phyloP scores from a whole-genome alignment of 768 basidiomycete species.

The Auricularia heimuer region DNA sequence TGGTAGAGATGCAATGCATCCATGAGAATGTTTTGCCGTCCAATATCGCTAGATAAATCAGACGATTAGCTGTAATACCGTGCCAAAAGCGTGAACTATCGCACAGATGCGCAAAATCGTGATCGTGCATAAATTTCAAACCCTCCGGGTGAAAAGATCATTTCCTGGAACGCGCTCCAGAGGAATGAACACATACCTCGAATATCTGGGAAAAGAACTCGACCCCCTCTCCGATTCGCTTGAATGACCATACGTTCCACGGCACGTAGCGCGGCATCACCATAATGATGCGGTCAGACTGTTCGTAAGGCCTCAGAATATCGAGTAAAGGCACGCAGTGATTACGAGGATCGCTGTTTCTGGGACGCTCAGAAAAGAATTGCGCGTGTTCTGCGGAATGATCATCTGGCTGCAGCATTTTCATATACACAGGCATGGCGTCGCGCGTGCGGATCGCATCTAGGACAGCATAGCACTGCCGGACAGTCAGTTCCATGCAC shows the following conservation, averaged over 20 bases:
- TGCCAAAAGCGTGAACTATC: neutral
- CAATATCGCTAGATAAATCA: conserved; percentile 6
- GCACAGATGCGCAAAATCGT: conserved; percentile 25
- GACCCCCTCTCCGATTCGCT: conserved; percentile 27
- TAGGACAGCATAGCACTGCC: too few species aligned
- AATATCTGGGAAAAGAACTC: conserved; percentile 25
- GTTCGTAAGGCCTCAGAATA: neutral
- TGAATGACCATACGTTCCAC: conserved; percentile 21
- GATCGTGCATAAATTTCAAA: conserved; percentile 28
- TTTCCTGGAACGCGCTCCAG: too few species aligned
- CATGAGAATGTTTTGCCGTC: conserved; percentile 12
- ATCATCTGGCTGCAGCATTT: conserved; percentile 1
- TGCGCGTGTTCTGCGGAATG: conserved; percentile 18
- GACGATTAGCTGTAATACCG: neutral
- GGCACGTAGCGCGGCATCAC: conserved; percentile 9
- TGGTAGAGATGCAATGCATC: conserved; percentile 12
- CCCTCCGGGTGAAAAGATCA: conserved; percentile 12
- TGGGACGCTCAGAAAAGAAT: conserved; percentile 12
- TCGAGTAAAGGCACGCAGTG: conserved; percentile 17
- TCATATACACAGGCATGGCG: too few species aligned
- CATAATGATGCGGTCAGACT: neutral
- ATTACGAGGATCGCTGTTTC: conserved; percentile 20
- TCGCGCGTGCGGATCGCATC: too few species aligned
- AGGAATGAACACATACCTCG: conserved; percentile 10
- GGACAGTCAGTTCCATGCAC: too few species aligned